Conservation (phyloP, 2,329 filamentous ascomycete genomes). For the Fusarium musae region DNA sequence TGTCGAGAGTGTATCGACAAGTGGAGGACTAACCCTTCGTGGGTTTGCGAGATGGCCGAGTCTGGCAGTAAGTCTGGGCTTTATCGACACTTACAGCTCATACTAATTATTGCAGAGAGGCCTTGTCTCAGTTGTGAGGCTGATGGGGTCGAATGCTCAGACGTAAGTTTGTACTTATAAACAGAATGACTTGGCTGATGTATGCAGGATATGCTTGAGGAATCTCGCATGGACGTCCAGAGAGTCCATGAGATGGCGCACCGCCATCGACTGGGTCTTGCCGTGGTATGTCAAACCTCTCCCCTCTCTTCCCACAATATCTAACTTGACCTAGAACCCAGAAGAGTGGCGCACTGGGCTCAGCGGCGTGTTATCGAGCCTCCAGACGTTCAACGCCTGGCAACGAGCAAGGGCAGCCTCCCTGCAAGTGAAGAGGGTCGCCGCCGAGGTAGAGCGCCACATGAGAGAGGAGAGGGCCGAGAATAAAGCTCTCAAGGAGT, state of each 20-base stretch:
- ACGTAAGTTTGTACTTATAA: neutral
- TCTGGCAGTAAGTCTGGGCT: neutral
- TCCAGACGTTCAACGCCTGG: neutral
- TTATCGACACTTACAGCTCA: neutral
- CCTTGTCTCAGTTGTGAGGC: neutral
- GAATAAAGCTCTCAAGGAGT: neutral
- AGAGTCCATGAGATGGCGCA: neutral
- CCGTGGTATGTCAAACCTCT: rapidly evolving
- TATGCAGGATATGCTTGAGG: neutral
- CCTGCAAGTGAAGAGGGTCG: neutral
- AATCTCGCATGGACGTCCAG: neutral
- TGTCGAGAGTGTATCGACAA: neutral
- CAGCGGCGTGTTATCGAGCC: neutral
- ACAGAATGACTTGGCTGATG: neutral
- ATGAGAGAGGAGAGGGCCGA: neutral
- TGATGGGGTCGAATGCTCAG: neutral
- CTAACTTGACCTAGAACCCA: neutral
- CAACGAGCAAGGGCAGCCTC: rapidly evolving
- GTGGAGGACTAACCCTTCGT: neutral
- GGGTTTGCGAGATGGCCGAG: neutral
- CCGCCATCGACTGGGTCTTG: neutral
- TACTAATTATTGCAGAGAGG: neutral
- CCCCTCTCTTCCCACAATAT: neutral
- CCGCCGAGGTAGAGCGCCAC: neutral
- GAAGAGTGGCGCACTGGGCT: neutral